phyloP scores from a whole-genome alignment of 495 filamentous ascomycete species.

The Penicillium taxi region DNA sequence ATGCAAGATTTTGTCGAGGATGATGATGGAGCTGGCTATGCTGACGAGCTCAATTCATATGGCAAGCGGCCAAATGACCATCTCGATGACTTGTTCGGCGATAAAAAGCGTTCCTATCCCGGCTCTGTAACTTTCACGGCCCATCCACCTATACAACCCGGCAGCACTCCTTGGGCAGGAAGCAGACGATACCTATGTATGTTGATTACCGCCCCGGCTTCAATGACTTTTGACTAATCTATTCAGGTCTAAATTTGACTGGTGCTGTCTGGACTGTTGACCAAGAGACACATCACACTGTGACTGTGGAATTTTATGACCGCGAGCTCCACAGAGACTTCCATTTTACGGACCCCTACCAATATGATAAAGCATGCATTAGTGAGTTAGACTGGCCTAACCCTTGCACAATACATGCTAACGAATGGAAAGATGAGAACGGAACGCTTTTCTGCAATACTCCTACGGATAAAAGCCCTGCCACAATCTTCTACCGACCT shows the following conservation, averaged over 20 bases:
- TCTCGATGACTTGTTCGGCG: constrained; percentile 38
- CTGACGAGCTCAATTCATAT: constrained; percentile 51
- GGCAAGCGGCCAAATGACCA: constrained; percentile 52
- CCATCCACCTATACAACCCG: constrained; percentile 83
- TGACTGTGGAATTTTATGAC: constrained; percentile 97
- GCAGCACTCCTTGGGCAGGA: constrained; percentile 90
- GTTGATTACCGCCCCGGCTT: constrained; percentile 1
- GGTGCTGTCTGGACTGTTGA: constrained; percentile 96
- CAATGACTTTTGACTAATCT: constrained; percentile 16
- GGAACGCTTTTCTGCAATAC: constrained; percentile 82
- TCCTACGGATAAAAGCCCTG: constrained; percentile 56
- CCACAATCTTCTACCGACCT: constrained; percentile 90
- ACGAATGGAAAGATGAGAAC: constrained; percentile 54
- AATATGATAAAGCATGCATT: constrained; percentile 92
- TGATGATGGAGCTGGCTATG: constrained; percentile 91
- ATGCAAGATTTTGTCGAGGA: constrained; percentile 71
- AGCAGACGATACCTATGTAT: constrained; percentile 84
- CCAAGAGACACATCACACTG: constrained; percentile 88
- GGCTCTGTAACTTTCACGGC: constrained; percentile 55
- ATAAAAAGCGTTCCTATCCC: constrained; percentile 56
- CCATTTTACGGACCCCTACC: constrained; percentile 88
- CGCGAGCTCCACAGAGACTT: constrained; percentile 84
- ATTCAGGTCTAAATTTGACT: constrained; percentile 67
- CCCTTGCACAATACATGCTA: constrained; percentile 8
- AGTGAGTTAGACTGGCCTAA: constrained; percentile 31